A percentile compares a stretch with the other conserved stretches of the same genome.
These are phyloP conservation scores for Ananas comosus DNA, from an alignment of 176 grass and related monocot genomes.

Conservation along the genomic window DNA sequence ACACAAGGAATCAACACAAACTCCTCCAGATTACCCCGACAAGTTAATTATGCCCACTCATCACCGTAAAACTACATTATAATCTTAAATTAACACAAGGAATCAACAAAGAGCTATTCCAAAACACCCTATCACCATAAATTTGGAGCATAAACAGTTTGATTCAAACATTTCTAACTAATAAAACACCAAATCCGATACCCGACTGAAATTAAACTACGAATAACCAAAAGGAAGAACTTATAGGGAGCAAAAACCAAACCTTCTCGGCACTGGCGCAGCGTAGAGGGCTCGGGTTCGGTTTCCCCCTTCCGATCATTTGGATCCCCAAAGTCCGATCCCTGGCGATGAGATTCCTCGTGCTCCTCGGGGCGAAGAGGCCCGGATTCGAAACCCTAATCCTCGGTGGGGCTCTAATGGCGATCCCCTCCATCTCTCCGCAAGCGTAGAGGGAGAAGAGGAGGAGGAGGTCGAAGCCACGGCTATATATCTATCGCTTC, in stretches of 20 bases:
- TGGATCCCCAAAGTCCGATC: not conserved
- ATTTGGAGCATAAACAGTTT: not conserved
- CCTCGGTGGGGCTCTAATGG: not conserved
- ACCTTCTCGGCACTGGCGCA: not conserved
- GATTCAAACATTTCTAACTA: not conserved
- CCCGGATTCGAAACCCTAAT: not conserved
- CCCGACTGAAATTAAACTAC: not conserved
- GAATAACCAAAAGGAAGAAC: not conserved
- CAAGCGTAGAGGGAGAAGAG: not conserved
- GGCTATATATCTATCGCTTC: not conserved
- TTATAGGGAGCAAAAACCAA: not conserved
- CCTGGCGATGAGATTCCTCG: not conserved
- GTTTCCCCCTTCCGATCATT: not conserved
- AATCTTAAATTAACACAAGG: not conserved
- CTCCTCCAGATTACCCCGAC: too few relatives aligned
- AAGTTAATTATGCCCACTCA: too few relatives aligned
- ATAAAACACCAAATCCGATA: not conserved
- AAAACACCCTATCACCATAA: not conserved
- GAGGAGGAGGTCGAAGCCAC: not conserved
- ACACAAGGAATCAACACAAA: too few relatives aligned
- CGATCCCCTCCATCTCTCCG: constrained; percentile 1
- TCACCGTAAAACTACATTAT: too few relatives aligned
- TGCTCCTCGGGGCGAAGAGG: not conserved
- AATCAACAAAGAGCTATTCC: not conserved
- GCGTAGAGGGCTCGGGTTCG: not conserved